phyloP scores from a whole-genome alignment of 2,329 filamentous ascomycete genomes.

The Xylariaceae sp. region DNA sequence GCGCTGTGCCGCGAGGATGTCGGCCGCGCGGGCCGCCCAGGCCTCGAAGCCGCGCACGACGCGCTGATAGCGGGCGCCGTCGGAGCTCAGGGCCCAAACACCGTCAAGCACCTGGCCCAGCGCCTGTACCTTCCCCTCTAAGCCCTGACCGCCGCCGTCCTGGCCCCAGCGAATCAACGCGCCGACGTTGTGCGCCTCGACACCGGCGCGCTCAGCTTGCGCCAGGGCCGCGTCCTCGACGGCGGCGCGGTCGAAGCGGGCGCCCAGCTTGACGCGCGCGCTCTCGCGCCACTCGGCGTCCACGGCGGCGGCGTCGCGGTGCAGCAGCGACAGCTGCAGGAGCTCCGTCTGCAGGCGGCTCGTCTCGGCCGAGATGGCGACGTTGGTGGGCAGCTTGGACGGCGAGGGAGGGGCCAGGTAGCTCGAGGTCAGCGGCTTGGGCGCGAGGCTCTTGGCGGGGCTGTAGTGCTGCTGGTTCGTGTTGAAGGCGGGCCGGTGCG shows the following conservation, averaged over 20 bases:
- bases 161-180: constrained; percentile 46
- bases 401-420: constrained; percentile 54
- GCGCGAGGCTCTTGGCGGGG: constrained; percentile 51
- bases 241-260: constrained; percentile 35
- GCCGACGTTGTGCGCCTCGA: constrained; percentile 42
- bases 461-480: constrained; percentile 62
- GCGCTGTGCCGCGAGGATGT: constrained; percentile 38
- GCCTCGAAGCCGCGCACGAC: constrained; percentile 50
- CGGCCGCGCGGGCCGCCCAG: constrained; percentile 44
- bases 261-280: constrained; percentile 41
- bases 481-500: constrained; percentile 47
- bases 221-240: constrained; percentile 27
- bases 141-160: constrained; percentile 13
- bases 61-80: constrained; percentile 47
- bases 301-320: constrained; percentile 42
- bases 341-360: constrained; percentile 55
- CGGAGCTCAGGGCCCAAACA: constrained; percentile 50
- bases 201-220: constrained; percentile 31
- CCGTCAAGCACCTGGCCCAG: constrained; percentile 50
- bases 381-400: constrained; percentile 52
- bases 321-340: constrained; percentile 57
- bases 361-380: constrained; percentile 51
- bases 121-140: constrained; percentile 50
- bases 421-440: constrained; percentile 53
- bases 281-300: constrained; percentile 47